Evolutionary conservation across 2,329 filamentous ascomycete genomes (phyloP).

Genomic region (Claviceps fusiformis): DNA sequence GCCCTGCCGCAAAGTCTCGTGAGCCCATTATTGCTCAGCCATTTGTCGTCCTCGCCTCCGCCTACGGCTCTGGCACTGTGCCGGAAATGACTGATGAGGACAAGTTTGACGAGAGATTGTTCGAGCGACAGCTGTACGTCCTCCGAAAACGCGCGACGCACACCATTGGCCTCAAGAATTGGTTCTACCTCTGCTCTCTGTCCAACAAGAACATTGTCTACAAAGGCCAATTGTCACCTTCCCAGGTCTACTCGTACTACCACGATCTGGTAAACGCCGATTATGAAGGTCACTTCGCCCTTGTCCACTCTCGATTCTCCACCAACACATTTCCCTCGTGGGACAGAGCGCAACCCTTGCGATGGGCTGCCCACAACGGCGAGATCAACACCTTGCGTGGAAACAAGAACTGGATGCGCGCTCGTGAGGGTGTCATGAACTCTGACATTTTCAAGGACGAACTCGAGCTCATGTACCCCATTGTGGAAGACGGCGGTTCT

Average conservation of each 20-base stretch:
- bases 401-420: slow-evolving; percentile 99
- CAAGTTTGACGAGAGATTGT: slow-evolving; percentile 69
- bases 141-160: slow-evolving; percentile 91
- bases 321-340: slow-evolving; percentile 98
- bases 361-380: slow-evolving; percentile 97
- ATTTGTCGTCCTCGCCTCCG: slow-evolving; percentile 76
- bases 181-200: slow-evolving; percentile 96
- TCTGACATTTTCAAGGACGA: slow-evolving; percentile 88
- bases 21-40: slow-evolving; percentile 94
- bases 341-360: slow-evolving; percentile 90
- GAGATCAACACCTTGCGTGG: slow-evolving; percentile 96
- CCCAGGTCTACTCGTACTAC: slow-evolving; percentile 97
- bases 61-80: slow-evolving; percentile 69
- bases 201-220: slow-evolving; percentile 99
- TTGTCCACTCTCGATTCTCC: slow-evolving; percentile 94
- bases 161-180: slow-evolving; percentile 89
- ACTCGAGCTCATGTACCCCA: slow-evolving; percentile 78
- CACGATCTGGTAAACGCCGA: slow-evolving; percentile 94
- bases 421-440: slow-evolving; percentile 86
- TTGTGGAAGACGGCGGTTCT: slow-evolving; percentile 91
- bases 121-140: slow-evolving; percentile 88
- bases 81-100: slow-evolving; percentile 68
- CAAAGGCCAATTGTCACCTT: slow-evolving; percentile 88
- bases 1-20: slow-evolving; percentile 81
- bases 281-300: slow-evolving; percentile 91